Evolutionary conservation across 2,329 filamentous ascomycete genomes (phyloP), one percentile per base, ranked within the genome.

Genomic region (Ascochyta rabiei): DNA sequence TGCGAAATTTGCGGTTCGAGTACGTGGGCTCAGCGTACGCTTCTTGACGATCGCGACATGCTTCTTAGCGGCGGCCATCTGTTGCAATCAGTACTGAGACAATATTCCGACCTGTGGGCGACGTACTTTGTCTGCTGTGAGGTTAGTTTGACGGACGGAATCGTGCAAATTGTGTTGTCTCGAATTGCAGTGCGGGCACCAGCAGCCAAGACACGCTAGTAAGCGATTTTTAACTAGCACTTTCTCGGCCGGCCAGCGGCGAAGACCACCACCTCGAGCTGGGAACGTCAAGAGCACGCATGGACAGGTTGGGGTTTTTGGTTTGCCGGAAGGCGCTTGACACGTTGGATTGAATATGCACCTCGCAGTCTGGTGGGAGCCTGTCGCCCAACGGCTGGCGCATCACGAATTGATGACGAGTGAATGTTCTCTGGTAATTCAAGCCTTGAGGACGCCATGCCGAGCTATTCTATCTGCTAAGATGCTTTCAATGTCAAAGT

Each of bases 31-130:
- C 57, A 57, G 92, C 91, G 79, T 93, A 96, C 92, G 92, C 92
- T 99, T 99, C 91, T 99, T 99, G 79, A 99, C 91, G 87, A 99
- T 99, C 77, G 93, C 89, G 79, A 98, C 88, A 84, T 98, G 95
- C 87, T 96, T 96, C 90, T 96, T 96, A 83, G 93, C 90, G 89
- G 93, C 87, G 86, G 93, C 92, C 95, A 98, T 98, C 93, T 93
- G 63, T 18, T 26, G 28, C 15, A 48, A 53, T 74, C 52, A 75
- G 70, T 60, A 60, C 31, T 55, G 57, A 40, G 53, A 42, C 49
- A 38, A 18, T 42, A 48, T 40, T 34, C 24, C 26, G 34, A 49
- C 34, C 30, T 41, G 34, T 13, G 52, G 48, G 52, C 39, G 60
- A 71, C 72, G 65, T 64, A 75, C 72, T 74, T 71, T 75, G 69